These are phyloP conservation scores for Rhytidhysteron rufulum DNA, from an alignment of 2,329 filamentous ascomycete genomes.

Conservation along the genomic window DNA sequence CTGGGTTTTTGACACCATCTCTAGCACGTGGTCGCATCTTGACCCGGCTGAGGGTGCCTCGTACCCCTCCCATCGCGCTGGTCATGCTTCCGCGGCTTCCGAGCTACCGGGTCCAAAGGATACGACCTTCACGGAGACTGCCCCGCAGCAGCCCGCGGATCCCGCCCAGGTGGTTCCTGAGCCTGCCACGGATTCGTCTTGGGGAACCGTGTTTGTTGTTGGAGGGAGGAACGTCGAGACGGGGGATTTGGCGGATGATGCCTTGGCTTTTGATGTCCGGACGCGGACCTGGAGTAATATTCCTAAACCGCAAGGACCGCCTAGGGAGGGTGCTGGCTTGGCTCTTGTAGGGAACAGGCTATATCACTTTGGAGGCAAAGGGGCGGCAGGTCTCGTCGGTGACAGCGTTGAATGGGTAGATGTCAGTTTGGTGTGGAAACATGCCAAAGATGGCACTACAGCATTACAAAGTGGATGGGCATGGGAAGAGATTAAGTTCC, in stretches of 20 bases:
- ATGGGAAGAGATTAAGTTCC: conserved; percentile 24
- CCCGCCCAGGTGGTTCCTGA: conserved; percentile 40
- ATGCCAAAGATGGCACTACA: conserved; percentile 31
- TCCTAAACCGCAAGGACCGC: conserved; percentile 41
- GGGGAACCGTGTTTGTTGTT: conserved; percentile 51
- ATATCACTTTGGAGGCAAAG: conserved; percentile 43
- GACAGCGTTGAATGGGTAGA: conserved; percentile 28
- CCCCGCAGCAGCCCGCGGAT: conserved; percentile 40
- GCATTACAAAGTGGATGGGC: conserved; percentile 30
- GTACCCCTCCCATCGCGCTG: conserved; percentile 26
- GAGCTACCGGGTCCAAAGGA: conserved; percentile 37
- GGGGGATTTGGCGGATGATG: conserved; percentile 37
- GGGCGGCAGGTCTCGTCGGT: conserved; percentile 12
- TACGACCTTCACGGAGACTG: conserved; percentile 15
- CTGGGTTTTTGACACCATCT: conserved; percentile 43
- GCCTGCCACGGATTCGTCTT: conserved; percentile 35
- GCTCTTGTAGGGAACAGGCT: conserved; percentile 45
- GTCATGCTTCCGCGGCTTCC: conserved; percentile 36
- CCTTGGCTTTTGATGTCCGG: conserved; percentile 50
- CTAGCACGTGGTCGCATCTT: conserved; percentile 39
- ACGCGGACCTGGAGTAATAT: conserved; percentile 49
- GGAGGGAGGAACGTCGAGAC: conserved; percentile 39
- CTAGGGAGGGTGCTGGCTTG: conserved; percentile 35
- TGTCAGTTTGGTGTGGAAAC: conserved; percentile 30
- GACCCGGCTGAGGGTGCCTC: conserved; percentile 26